A percentile compares a stretch with the other conserved stretches of the same genome.
Evolutionary conservation across 306 rosid genomes (phyloP).

Genomic region (Dryas octopetala): DNA sequence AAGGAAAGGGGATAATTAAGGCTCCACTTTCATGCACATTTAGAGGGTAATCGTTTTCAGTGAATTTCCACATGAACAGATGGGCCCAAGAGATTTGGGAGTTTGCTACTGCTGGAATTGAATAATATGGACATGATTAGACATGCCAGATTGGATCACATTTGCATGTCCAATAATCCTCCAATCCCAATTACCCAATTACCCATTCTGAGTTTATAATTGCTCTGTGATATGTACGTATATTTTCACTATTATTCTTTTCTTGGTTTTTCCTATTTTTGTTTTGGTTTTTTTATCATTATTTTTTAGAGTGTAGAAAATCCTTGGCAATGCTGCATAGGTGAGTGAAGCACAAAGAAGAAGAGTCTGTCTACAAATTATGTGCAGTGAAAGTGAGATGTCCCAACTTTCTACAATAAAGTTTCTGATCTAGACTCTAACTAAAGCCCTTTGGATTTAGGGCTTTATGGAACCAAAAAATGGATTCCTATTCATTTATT

Average conservation of each 20-base stretch:
- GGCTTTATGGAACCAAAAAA: no score
- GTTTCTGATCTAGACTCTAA: not conserved
- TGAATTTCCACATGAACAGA: constrained; percentile 10
- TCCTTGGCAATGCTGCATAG: not conserved
- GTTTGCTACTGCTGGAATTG: constrained; percentile 24
- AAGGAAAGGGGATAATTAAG: constrained; percentile 7
- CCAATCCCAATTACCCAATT: constrained; percentile 6
- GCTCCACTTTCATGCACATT: constrained; percentile 9
- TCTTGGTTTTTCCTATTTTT: not conserved
- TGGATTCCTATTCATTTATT: not conserved
- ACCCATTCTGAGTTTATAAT: constrained; percentile 11
- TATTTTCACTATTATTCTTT: not conserved
- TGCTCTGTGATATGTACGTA: constrained; percentile 9
- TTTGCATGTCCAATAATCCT: constrained; percentile 24
- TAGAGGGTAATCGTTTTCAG: not conserved
- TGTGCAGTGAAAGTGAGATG: constrained; percentile 1
- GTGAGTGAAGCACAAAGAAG: not conserved
- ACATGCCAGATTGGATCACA: constrained; percentile 33
- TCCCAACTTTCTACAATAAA: not conserved
- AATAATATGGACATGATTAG: constrained; percentile 24
- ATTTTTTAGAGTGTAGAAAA: not conserved
- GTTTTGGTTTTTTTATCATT: not conserved
- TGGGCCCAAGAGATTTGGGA: constrained; percentile 25
- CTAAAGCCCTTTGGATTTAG: not conserved
- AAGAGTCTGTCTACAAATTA: not conserved